These are phyloP conservation scores for Acanthamoeba culbertsoni DNA, from an alignment of 208 protist species.

Conservation along the genomic window DNA sequence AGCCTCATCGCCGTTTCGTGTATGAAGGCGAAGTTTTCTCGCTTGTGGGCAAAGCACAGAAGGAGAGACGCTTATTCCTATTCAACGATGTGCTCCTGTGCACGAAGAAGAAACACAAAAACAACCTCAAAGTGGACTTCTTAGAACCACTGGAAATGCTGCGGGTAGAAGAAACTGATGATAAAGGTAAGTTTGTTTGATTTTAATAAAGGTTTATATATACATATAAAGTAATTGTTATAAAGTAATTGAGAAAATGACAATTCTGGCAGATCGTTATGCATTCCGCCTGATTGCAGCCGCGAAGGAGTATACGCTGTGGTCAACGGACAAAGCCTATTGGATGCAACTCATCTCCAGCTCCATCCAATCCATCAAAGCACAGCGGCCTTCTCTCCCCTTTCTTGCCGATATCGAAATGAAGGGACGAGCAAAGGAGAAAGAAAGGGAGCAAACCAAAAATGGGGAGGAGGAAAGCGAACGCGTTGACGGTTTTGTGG, in stretches of 20 bases:
- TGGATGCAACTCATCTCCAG: slow-evolving; percentile 55
- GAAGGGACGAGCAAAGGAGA: neutral
- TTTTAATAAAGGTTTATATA: too few relatives aligned
- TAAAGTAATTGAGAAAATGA: neutral
- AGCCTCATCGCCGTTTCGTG: slow-evolving; percentile 45
- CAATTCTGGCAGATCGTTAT: slow-evolving; percentile 34
- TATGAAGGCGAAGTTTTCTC: slow-evolving; percentile 46
- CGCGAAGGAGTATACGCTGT: slow-evolving; percentile 53
- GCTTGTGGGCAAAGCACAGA: slow-evolving; percentile 7
- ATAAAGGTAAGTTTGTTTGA: neutral
- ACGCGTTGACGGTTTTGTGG: neutral
- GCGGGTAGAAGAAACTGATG: neutral
- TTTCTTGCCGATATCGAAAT: slow-evolving; percentile 35
- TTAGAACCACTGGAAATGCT: slow-evolving; percentile 51
- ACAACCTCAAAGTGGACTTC: slow-evolving; percentile 43
- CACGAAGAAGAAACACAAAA: slow-evolving; percentile 39
- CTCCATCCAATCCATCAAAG: neutral
- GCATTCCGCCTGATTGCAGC: slow-evolving; percentile 7
- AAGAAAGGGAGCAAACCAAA: neutral
- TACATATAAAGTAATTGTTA: too few relatives aligned
- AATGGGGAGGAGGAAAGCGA: neutral
- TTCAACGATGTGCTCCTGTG: slow-evolving; percentile 60
- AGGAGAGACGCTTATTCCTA: slow-evolving; percentile 20
- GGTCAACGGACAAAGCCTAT: slow-evolving; percentile 39
- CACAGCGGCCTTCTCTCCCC: neutral